phyloP scores from a whole-genome alignment of 352 stramenopile genomes.

The Phytophthora podocarpi region DNA sequence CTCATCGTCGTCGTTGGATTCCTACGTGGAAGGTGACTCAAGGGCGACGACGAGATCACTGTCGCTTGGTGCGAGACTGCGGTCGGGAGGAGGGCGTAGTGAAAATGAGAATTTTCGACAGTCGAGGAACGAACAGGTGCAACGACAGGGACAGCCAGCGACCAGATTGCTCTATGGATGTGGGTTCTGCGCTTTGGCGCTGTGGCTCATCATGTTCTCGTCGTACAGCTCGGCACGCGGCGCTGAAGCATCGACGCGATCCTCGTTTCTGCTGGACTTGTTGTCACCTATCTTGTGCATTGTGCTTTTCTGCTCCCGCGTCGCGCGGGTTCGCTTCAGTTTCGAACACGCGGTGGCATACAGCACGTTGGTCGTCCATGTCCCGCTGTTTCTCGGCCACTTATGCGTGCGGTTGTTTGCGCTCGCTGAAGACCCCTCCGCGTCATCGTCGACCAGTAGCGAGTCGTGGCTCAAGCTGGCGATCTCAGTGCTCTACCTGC shows the following conservation, averaged over 20 bases:
- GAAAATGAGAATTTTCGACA: not conserved
- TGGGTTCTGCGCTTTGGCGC: constrained; percentile 35
- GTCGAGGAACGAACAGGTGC: constrained; percentile 9
- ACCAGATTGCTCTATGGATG: constrained; percentile 53
- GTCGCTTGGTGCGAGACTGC: constrained; percentile 17
- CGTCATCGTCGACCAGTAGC: constrained; percentile 29
- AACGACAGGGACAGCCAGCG: constrained; percentile 24
- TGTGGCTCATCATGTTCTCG: constrained; percentile 78
- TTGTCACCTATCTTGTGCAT: constrained; percentile 66
- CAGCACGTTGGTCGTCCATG: constrained; percentile 73
- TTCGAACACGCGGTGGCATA: constrained; percentile 81
- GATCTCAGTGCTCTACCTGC: constrained; percentile 76
- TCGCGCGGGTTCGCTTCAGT: constrained; percentile 39
- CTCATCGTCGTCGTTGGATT: not conserved
- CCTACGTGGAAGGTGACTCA: not conserved
- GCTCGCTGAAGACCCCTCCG: constrained; percentile 47
- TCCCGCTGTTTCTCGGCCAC: constrained; percentile 83
- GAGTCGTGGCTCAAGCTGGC: constrained; percentile 78
- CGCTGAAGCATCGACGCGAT: constrained; percentile 29
- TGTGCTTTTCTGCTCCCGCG: constrained; percentile 56
- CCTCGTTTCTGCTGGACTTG: constrained; percentile 73
- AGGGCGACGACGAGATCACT: not conserved
- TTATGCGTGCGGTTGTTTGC: constrained; percentile 80
- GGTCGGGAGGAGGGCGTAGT: constrained; percentile 1
- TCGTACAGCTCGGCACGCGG: constrained; percentile 55